Percentiles rank a stretch among this genome's conserved stretches.
These are phyloP conservation scores for Fusarium keratoplasticum DNA, from an alignment of 2,329 filamentous ascomycete genomes.

Conservation along the genomic window DNA sequence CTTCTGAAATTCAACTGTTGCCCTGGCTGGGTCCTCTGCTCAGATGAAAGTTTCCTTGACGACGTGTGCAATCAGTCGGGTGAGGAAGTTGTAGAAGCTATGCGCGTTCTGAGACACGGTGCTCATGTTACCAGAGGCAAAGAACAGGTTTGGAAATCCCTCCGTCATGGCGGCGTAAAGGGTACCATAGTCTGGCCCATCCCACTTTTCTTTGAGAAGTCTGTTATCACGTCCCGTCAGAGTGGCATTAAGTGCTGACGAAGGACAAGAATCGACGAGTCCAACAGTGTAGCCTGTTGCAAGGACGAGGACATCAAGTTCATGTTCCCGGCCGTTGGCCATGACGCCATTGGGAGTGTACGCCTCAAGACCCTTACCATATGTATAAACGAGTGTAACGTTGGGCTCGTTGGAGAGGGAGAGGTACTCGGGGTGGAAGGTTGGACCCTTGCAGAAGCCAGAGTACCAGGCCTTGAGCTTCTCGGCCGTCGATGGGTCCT, in stretches of 20 bases:
- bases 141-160: neutral
- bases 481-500: conserved; percentile 61
- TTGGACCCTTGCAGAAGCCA: conserved; percentile 71
- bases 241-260: neutral
- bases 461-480: conserved; percentile 70
- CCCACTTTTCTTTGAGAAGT: neutral
- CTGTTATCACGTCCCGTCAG: neutral
- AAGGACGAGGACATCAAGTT: neutral
- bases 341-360: neutral
- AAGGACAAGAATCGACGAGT: neutral
- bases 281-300: neutral
- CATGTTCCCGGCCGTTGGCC: neutral
- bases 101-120: neutral
- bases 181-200: neutral
- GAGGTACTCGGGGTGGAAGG: conserved; percentile 70
- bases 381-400: conserved; percentile 68
- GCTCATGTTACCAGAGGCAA: neutral
- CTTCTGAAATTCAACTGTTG: neutral
- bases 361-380: neutral
- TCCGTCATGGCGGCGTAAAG: neutral
- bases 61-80: neutral
- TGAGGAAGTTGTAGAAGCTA: neutral
- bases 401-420: conserved; percentile 67
- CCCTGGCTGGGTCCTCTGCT: neutral
- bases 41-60: neutral